phyloP scores from a whole-genome alignment of 768 basidiomycete genomes.

The Hygrocybe coccinea region DNA sequence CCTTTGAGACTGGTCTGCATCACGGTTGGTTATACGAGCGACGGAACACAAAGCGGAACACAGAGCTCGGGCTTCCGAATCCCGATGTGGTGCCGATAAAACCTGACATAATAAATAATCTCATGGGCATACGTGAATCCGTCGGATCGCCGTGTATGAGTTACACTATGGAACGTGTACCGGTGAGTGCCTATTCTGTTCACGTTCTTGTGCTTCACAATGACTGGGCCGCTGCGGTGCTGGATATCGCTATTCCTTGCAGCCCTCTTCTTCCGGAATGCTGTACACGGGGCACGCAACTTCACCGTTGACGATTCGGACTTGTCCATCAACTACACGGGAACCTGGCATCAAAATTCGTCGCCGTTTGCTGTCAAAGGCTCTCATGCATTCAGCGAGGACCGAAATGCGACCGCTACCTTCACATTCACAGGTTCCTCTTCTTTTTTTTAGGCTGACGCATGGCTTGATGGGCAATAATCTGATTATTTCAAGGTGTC shows the following conservation, averaged over 20 bases:
- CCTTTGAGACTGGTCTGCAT: too few relatives aligned
- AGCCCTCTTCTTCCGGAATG: not conserved
- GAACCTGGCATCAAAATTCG: not conserved
- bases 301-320: not conserved
- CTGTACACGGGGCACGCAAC: not conserved
- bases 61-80: too few relatives aligned
- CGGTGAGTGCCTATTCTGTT: too few relatives aligned
- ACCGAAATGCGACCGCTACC: not conserved
- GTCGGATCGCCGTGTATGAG: too few relatives aligned
- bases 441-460: not conserved
- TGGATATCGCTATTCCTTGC: not conserved
- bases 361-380: not conserved
- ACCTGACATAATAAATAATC: too few relatives aligned
- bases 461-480: not conserved
- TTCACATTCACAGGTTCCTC: slow-evolving; percentile 3
- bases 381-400: not conserved
- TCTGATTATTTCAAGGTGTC: not conserved
- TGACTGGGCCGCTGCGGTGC: too few relatives aligned
- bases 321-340: not conserved
- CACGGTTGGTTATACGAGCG: too few relatives aligned
- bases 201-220: too few relatives aligned
- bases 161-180: too few relatives aligned
- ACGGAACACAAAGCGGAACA: too few relatives aligned
- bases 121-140: too few relatives aligned
- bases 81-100: too few relatives aligned